A percentile compares a stretch with the other conserved stretches of the same genome.
These are phyloP conservation scores for Sonneratia caseolaris DNA, from an alignment of 345 rosid genomes.

Conservation along the genomic window DNA sequence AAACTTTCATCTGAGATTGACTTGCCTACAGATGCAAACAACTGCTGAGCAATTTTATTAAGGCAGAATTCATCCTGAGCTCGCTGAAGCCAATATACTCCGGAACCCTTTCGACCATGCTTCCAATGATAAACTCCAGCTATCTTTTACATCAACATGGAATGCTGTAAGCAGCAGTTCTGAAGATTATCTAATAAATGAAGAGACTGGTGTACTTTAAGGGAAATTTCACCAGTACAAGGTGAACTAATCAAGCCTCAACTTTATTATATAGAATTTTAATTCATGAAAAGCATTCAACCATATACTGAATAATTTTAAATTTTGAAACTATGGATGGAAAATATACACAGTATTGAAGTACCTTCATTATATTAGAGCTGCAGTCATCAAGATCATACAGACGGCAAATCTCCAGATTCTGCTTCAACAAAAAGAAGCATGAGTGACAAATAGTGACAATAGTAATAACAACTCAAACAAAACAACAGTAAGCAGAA, in stretches of 20 bases:
- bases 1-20: slow-evolving; percentile 84
- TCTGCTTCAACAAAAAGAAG: slow-evolving; percentile 32
- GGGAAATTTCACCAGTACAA: not conserved
- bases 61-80: slow-evolving; percentile 65
- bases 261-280: not conserved
- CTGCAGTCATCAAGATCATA: slow-evolving; percentile 61
- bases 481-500: not conserved
- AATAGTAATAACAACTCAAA: slow-evolving; percentile 2
- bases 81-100: slow-evolving; percentile 90
- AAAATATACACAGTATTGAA: not conserved
- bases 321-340: not conserved
- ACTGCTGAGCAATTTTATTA: slow-evolving; percentile 69
- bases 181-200: not conserved
- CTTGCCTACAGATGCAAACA: slow-evolving; percentile 90
- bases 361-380: slow-evolving; percentile 80
- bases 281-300: not conserved
- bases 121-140: slow-evolving; percentile 92
- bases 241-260: not conserved
- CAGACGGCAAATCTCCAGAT: slow-evolving; percentile 77
- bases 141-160: slow-evolving; percentile 34
- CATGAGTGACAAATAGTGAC: slow-evolving; percentile 9
- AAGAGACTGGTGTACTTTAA: not conserved
- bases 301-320: not conserved
- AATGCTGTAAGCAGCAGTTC: not conserved
- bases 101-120: slow-evolving; percentile 87